Percentiles rank a stretch among this genome's conserved stretches.
These are phyloP conservation scores for Pharnaceum exiguum DNA, from an alignment of 148 eudicot genomes.

Conservation along the genomic window DNA sequence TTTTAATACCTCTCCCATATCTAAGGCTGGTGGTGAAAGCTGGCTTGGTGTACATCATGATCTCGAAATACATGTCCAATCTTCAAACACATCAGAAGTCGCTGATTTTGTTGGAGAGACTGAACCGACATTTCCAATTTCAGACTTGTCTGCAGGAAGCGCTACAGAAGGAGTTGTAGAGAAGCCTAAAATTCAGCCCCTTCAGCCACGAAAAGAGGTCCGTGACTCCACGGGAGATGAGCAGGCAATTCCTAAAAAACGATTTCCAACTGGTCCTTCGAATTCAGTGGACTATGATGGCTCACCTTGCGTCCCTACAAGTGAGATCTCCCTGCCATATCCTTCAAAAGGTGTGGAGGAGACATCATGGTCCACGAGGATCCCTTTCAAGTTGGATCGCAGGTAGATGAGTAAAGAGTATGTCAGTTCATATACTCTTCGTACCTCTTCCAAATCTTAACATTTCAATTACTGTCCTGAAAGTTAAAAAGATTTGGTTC, in stretches of 20 bases:
- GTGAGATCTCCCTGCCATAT: not conserved
- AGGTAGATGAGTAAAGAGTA: slow-evolving; percentile 17
- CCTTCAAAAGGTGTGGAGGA: slow-evolving; percentile 19
- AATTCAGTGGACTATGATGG: not conserved
- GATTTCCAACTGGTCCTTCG: slow-evolving; percentile 6
- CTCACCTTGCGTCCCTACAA: not conserved
- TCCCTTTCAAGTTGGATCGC: slow-evolving; percentile 3
- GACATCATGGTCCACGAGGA: slow-evolving; percentile 8
- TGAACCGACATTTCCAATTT: slow-evolving; percentile 20
- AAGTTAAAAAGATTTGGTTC: not conserved
- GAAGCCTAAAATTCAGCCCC: slow-evolving; percentile 3
- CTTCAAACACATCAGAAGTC: slow-evolving; percentile 15
- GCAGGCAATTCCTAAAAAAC: slow-evolving; percentile 7
- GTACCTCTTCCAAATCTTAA: not conserved
- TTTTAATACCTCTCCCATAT: slow-evolving; percentile 6
- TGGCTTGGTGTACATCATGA: slow-evolving; percentile 1
- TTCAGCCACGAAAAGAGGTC: slow-evolving; percentile 2
- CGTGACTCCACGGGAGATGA: not conserved
- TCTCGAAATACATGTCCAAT: slow-evolving; percentile 5
- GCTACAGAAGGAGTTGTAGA: slow-evolving; percentile 14
- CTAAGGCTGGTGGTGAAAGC: slow-evolving; percentile 12
- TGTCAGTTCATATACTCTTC: slow-evolving; percentile 26
- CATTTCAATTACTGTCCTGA: too few relatives aligned
- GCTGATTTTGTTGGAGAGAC: slow-evolving; percentile 20
- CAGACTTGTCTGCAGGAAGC: slow-evolving; percentile 27